These are phyloP conservation scores for Penicillium sp. DNA, from an alignment of 2,329 filamentous ascomycete species.

Conservation along the genomic window DNA sequence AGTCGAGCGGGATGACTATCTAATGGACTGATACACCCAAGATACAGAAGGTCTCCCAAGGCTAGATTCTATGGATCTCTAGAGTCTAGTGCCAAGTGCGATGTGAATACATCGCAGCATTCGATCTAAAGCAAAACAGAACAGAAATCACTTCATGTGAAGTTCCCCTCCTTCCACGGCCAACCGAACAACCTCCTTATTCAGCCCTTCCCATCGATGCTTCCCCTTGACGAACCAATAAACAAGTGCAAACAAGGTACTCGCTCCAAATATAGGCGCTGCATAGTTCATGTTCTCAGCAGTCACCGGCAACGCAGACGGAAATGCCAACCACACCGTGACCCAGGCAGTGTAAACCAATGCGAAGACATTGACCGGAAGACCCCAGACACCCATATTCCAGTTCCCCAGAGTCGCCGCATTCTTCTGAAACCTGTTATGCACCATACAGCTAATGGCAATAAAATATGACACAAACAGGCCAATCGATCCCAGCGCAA, in stretches of 20 bases:
- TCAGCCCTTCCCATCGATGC: constrained; percentile 9
- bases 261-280: constrained; percentile 30
- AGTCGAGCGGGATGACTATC: no score
- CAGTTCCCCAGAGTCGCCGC: constrained; percentile 29
- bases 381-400: constrained; percentile 27
- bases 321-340: constrained; percentile 36
- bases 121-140: neutral
- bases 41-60: no score
- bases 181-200: constrained; percentile 11
- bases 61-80: no score
- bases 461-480: constrained; percentile 43
- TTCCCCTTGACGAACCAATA: constrained; percentile 15
- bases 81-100: no score
- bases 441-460: constrained; percentile 36
- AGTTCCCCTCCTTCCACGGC: constrained; percentile 10
- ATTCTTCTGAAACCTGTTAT: constrained; percentile 29
- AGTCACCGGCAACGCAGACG: constrained; percentile 33
- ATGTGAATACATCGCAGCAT: no score
- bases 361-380: constrained; percentile 36
- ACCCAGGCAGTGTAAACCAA: constrained; percentile 34
- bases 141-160: constrained; percentile 4
- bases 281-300: constrained; percentile 42
- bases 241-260: constrained; percentile 6
- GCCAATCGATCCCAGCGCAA: constrained; percentile 28
- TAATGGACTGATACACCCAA: no score